Evolutionary conservation across 306 rosid genomes (phyloP).

Genomic region (apple (Malus domestica)): DNA sequence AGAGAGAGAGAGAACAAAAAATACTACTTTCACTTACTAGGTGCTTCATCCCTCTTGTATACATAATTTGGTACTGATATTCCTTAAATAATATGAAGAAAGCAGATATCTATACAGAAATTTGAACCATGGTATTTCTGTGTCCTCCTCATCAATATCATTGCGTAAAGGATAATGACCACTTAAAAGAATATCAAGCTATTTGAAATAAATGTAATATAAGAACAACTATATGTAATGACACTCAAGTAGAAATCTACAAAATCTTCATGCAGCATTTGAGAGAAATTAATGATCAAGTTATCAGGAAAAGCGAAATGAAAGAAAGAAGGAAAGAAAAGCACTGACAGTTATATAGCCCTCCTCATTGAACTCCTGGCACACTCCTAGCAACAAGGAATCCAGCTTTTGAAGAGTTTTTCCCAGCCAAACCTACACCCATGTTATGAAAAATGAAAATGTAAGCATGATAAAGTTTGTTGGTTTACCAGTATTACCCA

Average conservation of each 20-base stretch:
- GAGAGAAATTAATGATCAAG: conserved; percentile 10
- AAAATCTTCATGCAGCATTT: conserved; percentile 8
- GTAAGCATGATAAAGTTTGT: background rate
- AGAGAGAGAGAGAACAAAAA: background rate
- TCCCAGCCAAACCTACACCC: conserved; percentile 81
- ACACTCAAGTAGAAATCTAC: conserved; percentile 1
- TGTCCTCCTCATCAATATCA: background rate
- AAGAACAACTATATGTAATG: background rate
- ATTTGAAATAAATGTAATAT: background rate
- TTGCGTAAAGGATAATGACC: background rate
- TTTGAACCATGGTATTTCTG: background rate
- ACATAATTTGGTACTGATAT: background rate
- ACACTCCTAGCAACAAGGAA: conserved; percentile 85
- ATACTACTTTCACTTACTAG: background rate
- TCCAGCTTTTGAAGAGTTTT: conserved; percentile 89
- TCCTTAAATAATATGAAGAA: background rate
- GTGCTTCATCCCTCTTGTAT: background rate
- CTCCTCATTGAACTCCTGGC: conserved; percentile 90
- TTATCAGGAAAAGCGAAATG: conserved; percentile 6
- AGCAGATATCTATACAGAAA: background rate
- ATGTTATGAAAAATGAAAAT: background rate
- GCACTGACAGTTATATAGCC: conserved; percentile 73
- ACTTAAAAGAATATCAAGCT: background rate
- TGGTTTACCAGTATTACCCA: background rate
- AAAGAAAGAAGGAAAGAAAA: background rate